Conservation (phyloP, 805 yeast species). For the Schwanniomyces yamadae region DNA sequence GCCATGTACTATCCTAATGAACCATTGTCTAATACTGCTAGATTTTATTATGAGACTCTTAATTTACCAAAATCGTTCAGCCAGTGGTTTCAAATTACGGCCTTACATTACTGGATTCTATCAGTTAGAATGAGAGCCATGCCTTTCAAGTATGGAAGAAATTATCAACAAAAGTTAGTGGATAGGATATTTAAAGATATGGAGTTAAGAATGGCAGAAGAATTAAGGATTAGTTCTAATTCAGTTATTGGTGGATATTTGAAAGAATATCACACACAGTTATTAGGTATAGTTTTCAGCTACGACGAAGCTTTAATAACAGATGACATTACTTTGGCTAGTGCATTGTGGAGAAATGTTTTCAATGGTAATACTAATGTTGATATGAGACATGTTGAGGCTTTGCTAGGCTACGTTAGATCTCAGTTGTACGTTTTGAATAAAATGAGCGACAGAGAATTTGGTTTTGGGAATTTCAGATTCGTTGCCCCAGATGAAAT, state of each 20-base stretch:
- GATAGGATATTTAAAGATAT: slow-evolving; percentile 89
- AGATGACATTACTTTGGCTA: slow-evolving; percentile 74
- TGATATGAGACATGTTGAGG: slow-evolving; percentile 82
- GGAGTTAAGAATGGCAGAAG: slow-evolving; percentile 80
- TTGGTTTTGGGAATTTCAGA: slow-evolving; percentile 84
- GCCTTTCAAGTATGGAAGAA: slow-evolving; percentile 85
- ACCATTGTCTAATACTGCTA: slow-evolving; percentile 68
- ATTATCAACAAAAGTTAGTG: slow-evolving; percentile 87
- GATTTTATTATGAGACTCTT: slow-evolving; percentile 81
- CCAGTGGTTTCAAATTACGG: slow-evolving; percentile 95
- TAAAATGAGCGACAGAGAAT: slow-evolving; percentile 85
- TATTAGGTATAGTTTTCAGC: slow-evolving; percentile 84
- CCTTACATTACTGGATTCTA: slow-evolving; percentile 89
- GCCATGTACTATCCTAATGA: slow-evolving; percentile 77
- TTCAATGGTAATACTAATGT: slow-evolving; percentile 81
- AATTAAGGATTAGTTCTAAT: slow-evolving; percentile 79
- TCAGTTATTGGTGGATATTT: slow-evolving; percentile 81
- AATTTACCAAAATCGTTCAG: slow-evolving; percentile 82
- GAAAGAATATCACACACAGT: slow-evolving; percentile 86
- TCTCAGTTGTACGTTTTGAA: slow-evolving; percentile 85
- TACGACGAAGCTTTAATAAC: slow-evolving; percentile 89
- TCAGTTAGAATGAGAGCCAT: slow-evolving; percentile 94
- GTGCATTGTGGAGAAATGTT: slow-evolving; percentile 86
- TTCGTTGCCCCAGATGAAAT: slow-evolving; percentile 82
- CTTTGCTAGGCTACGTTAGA: slow-evolving; percentile 85